Base-by-base conservation (phyloP, 495 filamentous ascomycete species). In the Neurospora terricola region DNA sequence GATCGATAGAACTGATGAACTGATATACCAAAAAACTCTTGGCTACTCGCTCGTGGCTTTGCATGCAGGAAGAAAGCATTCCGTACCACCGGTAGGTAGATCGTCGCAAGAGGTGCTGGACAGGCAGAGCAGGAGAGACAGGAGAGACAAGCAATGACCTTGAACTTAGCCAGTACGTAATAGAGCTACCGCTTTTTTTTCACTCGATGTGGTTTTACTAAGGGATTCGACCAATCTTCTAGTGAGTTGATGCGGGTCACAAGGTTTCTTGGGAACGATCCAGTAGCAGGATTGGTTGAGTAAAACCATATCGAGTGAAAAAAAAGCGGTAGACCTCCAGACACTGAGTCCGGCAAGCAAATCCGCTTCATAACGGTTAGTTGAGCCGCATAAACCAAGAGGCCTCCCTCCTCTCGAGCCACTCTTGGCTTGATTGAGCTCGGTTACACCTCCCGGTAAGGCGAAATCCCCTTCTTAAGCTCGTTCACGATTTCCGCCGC, bases 401-500 rank as follows among this genome's bases (percentile, higher is more conserved):
- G 34, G 34, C 36, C 23, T 21, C 9, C 34, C 23, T 38, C 30
- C n/a, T 10, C 34, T 21, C 37, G 38, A 23, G 39, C 10, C 16
- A 23, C 5, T 3, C 18, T 40, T 9, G 54, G 30, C 12, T 14
- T 30, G 54, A 16, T 8, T 18, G 54, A 30, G 14, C 14, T 27
- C 27, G 54, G 38, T 78, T 75, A 82, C 30, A 81, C 73, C 23
- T 82, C 80, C 5, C 82, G 77, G 74, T 88, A 89, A 21, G 87
- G 87, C 9, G 86, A 84, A 23, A 90, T 87, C 40, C 88, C 91
- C 79, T 88, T 91, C 82, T 89, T 94, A 73, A 98, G 91, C 83
- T 97, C 96, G 70, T 86, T 87, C 45, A 98, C 94, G 80, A 99
- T 93, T 79, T 96, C 93, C 36, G 87, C 86, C n/a, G 95, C 95